Percentiles rank a stretch among this genome's conserved stretches.
Evolutionary conservation across 164 flowering plant genomes (phyloP).

Genomic region (Taxillus chinensis): DNA sequence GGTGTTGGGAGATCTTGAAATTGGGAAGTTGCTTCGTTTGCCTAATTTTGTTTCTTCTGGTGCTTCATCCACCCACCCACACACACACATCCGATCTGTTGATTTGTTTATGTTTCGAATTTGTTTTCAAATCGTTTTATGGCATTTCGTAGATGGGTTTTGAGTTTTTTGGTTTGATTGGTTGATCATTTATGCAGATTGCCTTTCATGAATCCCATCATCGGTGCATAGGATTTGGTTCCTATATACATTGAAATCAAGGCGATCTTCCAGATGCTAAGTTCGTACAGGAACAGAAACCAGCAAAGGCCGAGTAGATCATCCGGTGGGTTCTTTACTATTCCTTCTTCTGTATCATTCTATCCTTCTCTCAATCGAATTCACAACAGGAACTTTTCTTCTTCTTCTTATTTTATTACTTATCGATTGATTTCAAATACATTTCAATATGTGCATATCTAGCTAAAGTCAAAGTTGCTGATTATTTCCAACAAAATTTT

Average conservation of each 20-base stretch:
- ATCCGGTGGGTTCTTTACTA: conserved; percentile 14
- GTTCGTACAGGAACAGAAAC: conserved; percentile 32
- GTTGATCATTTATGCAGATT: too few relatives aligned
- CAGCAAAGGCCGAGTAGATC: conserved; percentile 45
- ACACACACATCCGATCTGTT: too few relatives aligned
- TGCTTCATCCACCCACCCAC: too few relatives aligned
- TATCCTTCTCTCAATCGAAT: background rate
- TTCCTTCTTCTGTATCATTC: background rate
- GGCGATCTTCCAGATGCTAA: conserved; percentile 30
- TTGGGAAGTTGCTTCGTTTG: too few relatives aligned
- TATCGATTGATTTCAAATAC: background rate
- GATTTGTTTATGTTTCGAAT: too few relatives aligned
- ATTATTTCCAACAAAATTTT: background rate
- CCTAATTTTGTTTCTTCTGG: too few relatives aligned
- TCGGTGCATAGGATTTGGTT: background rate
- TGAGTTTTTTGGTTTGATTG: too few relatives aligned
- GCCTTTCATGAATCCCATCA: background rate
- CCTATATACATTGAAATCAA: background rate
- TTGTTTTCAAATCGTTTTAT: too few relatives aligned
- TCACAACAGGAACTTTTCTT: background rate
- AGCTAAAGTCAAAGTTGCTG: too few relatives aligned
- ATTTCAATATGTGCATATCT: background rate
- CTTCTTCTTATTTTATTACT: background rate
- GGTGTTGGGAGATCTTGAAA: too few relatives aligned
- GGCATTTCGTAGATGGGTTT: too few relatives aligned